Conservation (phyloP, 306 rosid genomes). For the Rubus idaeus region DNA sequence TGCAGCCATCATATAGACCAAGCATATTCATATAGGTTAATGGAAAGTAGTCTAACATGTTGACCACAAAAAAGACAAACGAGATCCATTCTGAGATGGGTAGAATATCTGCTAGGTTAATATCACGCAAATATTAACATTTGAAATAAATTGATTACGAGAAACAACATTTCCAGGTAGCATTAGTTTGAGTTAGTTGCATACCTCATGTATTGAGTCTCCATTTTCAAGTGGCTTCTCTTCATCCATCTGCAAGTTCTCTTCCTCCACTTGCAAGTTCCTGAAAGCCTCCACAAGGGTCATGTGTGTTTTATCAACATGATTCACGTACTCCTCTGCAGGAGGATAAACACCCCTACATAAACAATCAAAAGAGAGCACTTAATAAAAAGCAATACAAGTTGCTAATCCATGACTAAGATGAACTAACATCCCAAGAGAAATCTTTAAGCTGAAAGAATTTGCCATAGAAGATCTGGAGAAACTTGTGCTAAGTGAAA, state of each 20-base stretch:
- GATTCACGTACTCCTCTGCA: conserved; percentile 63
- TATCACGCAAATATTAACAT: not conserved
- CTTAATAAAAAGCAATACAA: conserved; percentile 13
- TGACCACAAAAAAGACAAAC: not conserved
- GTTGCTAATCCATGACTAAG: not conserved
- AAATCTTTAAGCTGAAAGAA: not conserved
- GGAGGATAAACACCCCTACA: conserved; percentile 70
- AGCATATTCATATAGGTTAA: not conserved
- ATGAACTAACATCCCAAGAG: not conserved
- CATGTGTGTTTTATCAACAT: conserved; percentile 56
- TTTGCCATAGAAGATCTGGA: not conserved
- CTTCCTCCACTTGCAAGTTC: conserved; percentile 68
- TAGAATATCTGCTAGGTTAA: not conserved
- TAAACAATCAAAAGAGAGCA: conserved; percentile 24
- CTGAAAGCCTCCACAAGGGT: conserved; percentile 93
- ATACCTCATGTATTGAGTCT: conserved; percentile 70
- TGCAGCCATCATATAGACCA: not conserved
- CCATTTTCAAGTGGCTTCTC: conserved; percentile 88
- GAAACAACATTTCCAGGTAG: conserved; percentile 6
- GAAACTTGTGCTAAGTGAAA: not conserved
- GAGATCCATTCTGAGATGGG: not conserved
- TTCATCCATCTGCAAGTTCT: conserved; percentile 64
- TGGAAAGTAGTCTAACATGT: not conserved
- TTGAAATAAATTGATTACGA: not conserved
- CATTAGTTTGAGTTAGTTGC: not conserved